A percentile compares a stretch with the other conserved stretches of the same genome.
These are phyloP conservation scores for Fusarium sp. DNA, from an alignment of 2,329 filamentous ascomycete genomes.

Conservation along the genomic window DNA sequence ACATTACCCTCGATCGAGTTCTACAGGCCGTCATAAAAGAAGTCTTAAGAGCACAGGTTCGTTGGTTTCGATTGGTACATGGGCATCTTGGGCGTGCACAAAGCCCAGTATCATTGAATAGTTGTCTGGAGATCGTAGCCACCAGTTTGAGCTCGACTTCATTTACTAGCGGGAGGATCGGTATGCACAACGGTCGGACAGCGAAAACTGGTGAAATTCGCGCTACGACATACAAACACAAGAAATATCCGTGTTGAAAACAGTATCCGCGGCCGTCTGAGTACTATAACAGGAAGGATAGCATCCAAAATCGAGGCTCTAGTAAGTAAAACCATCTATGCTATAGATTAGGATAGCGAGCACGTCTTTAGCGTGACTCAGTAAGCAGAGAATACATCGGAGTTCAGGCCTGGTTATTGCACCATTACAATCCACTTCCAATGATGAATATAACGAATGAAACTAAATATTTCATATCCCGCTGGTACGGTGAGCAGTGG, in stretches of 20 bases:
- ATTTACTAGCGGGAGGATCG: too few relatives aligned
- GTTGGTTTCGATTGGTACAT: accelerated
- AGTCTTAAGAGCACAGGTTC: neutral
- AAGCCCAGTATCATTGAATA: too few relatives aligned
- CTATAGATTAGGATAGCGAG: neutral
- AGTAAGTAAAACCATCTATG: neutral
- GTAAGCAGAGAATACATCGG: neutral
- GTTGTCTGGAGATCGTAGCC: too few relatives aligned
- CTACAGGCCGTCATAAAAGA: accelerated
- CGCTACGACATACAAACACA: neutral
- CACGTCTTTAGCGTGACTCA: neutral
- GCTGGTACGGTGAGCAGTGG: neutral
- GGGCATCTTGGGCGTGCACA: too few relatives aligned
- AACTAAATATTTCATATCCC: neutral
- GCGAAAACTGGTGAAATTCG: neutral
- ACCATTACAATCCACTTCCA: neutral
- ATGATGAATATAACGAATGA: neutral
- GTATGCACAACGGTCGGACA: neutral
- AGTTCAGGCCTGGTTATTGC: neutral
- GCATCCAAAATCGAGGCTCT: neutral
- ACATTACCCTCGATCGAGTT: neutral
- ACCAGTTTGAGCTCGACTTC: neutral
- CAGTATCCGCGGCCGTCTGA: neutral
- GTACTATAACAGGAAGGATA: neutral
- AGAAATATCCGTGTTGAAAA: neutral